These are phyloP conservation scores for Lepidium aucheri DNA, from an alignment of 345 rosid genomes.

Conservation along the genomic window DNA sequence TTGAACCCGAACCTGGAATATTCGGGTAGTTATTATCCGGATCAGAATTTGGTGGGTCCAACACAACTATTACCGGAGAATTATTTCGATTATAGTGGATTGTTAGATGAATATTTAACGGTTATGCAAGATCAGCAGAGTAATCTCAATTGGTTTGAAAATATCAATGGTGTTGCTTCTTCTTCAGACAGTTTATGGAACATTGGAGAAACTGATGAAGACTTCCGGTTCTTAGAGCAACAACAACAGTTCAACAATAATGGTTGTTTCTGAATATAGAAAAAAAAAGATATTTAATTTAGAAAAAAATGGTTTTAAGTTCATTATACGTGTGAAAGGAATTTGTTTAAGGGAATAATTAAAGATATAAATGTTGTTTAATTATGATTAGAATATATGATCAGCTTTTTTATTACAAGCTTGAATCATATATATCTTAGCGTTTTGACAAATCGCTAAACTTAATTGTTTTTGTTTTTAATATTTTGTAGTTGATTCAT, in stretches of 20 bases:
- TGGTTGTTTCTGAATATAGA: slow-evolving; percentile 35
- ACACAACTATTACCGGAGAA: slow-evolving; percentile 23
- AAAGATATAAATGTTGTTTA: slow-evolving; percentile 15
- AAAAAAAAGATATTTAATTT: not conserved
- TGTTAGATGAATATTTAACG: slow-evolving; percentile 21
- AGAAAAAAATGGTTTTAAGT: slow-evolving; percentile 6
- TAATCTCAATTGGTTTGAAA: slow-evolving; percentile 40
- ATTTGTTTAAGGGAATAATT: slow-evolving; percentile 17
- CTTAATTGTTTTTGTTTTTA: not conserved
- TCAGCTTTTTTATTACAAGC: slow-evolving; percentile 21
- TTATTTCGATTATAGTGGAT: slow-evolving; percentile 36
- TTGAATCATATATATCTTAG: slow-evolving; percentile 15
- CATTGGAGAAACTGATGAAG: slow-evolving; percentile 41
- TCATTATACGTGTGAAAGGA: slow-evolving; percentile 27
- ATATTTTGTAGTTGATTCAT: slow-evolving; percentile 15
- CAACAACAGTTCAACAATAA: slow-evolving; percentile 50
- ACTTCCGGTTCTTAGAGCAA: slow-evolving; percentile 55
- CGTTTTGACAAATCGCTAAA: not conserved
- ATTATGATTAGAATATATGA: slow-evolving; percentile 14
- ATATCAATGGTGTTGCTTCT: slow-evolving; percentile 31
- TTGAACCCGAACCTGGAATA: slow-evolving; percentile 38
- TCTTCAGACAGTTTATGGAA: slow-evolving; percentile 64
- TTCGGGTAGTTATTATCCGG: slow-evolving; percentile 39
- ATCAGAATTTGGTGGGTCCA: slow-evolving; percentile 38
- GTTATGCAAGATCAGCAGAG: slow-evolving; percentile 39